Evolutionary conservation across 176 grass and related monocot genomes (phyloP).

Genomic region (Oryza nivara): DNA sequence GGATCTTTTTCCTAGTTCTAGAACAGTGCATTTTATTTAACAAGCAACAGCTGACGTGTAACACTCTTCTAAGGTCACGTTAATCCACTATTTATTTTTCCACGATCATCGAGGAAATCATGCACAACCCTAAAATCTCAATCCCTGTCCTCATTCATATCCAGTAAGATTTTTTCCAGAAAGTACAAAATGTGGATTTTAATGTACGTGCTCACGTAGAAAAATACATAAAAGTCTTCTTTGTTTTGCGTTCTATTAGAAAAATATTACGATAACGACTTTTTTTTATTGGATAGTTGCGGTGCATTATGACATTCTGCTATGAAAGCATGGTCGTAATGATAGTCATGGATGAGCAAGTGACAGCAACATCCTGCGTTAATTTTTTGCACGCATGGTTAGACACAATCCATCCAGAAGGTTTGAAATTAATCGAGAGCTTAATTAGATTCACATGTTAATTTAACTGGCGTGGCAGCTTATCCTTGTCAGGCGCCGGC

Average conservation of each 20-base stretch:
- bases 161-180: not conserved
- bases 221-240: not conserved
- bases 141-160: not conserved
- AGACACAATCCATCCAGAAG: conserved; percentile 24
- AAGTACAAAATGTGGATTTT: not conserved
- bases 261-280: not conserved
- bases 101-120: not conserved
- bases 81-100: not conserved
- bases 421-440: conserved; percentile 9
- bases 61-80: not conserved
- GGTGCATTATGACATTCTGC: not conserved
- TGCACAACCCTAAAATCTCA: not conserved
- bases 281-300: not conserved
- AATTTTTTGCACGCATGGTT: not conserved
- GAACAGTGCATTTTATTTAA: too few relatives aligned
- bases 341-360: not conserved
- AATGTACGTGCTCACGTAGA: not conserved
- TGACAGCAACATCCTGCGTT: not conserved
- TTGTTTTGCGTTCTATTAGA: not conserved
- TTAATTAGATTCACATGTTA: not conserved
- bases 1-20: too few relatives aligned
- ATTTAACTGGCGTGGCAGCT: not conserved
- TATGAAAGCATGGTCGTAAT: not conserved
- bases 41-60: not conserved
- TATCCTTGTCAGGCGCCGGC: not conserved